Evolutionary conservation across 2,329 filamentous ascomycete genomes (phyloP), one percentile per base, ranked within the genome.

Genomic region (Ilyonectria mors-panacis): DNA sequence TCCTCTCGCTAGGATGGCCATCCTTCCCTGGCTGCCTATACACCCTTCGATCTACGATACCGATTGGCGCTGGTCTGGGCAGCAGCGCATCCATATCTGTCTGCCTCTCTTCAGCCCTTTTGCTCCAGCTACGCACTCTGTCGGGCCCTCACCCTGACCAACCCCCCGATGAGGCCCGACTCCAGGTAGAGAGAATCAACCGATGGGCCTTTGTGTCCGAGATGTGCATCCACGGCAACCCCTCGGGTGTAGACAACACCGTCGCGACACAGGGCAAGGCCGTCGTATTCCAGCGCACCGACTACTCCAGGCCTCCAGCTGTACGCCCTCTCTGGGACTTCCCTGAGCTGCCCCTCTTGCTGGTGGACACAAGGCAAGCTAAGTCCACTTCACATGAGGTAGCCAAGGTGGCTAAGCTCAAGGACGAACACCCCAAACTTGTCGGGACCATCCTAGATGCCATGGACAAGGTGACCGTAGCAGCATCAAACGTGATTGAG

Each of bases 171-270:
- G 96, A 99, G 82, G 94, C 94, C n/a, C 91, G 93, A 66, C 82
- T 94, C 48, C 95, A 99, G 79, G 88, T 98, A 33, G 95, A 98
- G 83, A 91, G 95, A 70, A 98, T 99, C 82, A 99, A 99, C 81
- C 89, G 93, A 68, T 99, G 97, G 96, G 95, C 96, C 0, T 98
- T 98, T 80, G 96, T 99, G 1, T 93, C 93, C 26, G 96, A 99
- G 80, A 93, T 98, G 90, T 96, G 94, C 81, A 98, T 98, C 70
- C 96, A 99, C 78, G 96, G 95, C 42, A 98, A 97, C 77, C 96
- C 96, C 1, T 97, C 94, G 0, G 96, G 96, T 0, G 94, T 99
- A 48, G 96, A 99, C 82, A 99, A 99, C 81, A 99, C 96, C 3
- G 95, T 99, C 30, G 88, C 95, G 13, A 93, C 95, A 13, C 93